These are phyloP conservation scores for Coemansia erecta DNA, from an alignment of 192 early-diverging fungal genomes.

Conservation along the genomic window DNA sequence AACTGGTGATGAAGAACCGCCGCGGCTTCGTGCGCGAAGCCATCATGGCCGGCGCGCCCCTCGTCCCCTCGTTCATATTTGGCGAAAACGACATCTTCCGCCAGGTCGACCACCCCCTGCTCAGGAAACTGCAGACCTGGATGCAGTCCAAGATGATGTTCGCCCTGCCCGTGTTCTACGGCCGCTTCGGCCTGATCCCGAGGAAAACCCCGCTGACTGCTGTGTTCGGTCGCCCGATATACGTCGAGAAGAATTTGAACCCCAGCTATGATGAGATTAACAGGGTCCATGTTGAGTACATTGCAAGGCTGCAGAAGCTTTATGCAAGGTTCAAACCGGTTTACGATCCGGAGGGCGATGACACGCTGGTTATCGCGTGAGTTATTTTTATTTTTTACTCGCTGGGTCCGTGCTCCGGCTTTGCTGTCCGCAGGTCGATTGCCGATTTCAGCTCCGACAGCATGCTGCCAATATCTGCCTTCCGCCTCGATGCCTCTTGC, in stretches of 20 bases:
- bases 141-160: conserved; percentile 72
- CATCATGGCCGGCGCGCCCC: conserved; percentile 70
- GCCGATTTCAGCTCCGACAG: conserved; percentile 39
- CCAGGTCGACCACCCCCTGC: conserved; percentile 65
- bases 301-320: conserved; percentile 29
- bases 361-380: conserved; percentile 33
- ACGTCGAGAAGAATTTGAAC: conserved; percentile 20
- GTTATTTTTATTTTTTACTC: not conserved
- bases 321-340: conserved; percentile 42
- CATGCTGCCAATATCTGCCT: conserved; percentile 28
- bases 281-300: conserved; percentile 32
- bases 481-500: conserved; percentile 13
- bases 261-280: conserved; percentile 42
- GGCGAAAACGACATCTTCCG: conserved; percentile 93
- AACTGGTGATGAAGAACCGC: conserved; percentile 73
- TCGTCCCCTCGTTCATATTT: conserved; percentile 89
- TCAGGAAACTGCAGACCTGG: conserved; percentile 65
- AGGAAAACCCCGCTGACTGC: conserved; percentile 33
- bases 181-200: conserved; percentile 61
- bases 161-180: conserved; percentile 78
- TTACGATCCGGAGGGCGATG: conserved; percentile 46
- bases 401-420: not conserved
- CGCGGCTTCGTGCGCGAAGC: conserved; percentile 93
- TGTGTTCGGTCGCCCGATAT: conserved; percentile 36
- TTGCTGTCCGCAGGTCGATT: conserved; percentile 15